Conservation (phyloP, 2,329 filamentous ascomycete species). For the Botryosphaeria dothidea region DNA sequence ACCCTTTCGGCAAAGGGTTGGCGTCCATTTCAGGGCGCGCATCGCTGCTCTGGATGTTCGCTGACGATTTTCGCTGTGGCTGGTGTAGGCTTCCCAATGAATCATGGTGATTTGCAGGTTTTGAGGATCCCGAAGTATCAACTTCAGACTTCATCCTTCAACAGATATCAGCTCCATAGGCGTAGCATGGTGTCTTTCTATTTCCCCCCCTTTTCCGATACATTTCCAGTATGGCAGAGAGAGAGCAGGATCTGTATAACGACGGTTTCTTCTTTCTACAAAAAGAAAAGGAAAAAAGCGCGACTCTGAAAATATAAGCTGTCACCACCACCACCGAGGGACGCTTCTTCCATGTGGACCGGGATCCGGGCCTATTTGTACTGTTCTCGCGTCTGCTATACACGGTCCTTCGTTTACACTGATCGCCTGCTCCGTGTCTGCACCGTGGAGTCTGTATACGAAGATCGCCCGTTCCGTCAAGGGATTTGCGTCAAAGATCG, state of each 20-base stretch:
- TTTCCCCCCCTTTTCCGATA: no score
- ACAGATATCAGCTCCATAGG: not conserved
- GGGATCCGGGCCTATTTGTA: not conserved
- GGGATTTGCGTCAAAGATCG: conserved; percentile 4
- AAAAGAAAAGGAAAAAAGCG: not conserved
- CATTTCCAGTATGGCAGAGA: no score
- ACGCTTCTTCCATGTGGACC: no score
- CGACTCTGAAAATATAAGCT: no score
- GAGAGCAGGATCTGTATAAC: no score
- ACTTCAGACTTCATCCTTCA: not conserved
- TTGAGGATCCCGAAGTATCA: not conserved
- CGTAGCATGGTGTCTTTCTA: not conserved
- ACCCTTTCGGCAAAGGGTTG: not conserved
- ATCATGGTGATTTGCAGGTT: not conserved
- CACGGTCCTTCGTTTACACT: not conserved
- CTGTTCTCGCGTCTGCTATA: not conserved
- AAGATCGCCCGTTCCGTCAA: conserved; percentile 10
- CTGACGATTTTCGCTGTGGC: not conserved
- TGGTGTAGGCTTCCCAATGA: not conserved
- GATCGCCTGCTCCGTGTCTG: not conserved
- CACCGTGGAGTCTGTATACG: conserved; percentile 7
- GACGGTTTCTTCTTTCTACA: not conserved
- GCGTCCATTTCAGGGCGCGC: not conserved
- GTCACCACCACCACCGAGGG: no score
- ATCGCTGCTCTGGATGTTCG: not conserved